phyloP scores from a whole-genome alignment of 805 yeast species.

The Ogataea parapolymorpha region DNA sequence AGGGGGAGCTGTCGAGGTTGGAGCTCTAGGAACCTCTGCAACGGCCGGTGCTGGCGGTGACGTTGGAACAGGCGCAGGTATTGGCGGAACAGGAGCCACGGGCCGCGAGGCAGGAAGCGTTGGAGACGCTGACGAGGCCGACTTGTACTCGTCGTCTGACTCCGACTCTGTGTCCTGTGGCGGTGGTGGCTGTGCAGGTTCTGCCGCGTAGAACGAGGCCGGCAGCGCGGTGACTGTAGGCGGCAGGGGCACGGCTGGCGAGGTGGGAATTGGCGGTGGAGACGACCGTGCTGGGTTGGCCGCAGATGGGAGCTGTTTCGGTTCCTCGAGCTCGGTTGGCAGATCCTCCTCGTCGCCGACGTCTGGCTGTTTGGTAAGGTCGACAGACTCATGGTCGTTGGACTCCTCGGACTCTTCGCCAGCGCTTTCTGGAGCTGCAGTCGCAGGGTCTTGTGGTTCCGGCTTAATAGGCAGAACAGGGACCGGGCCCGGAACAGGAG shows the following conservation, averaged over 20 bases:
- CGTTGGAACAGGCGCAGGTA: constrained; percentile 10
- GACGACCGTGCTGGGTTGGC: background rate
- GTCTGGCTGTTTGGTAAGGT: constrained; percentile 3
- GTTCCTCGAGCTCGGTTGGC: background rate
- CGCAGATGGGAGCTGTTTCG: background rate
- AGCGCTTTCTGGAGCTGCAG: background rate
- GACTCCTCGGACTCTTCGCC: constrained; percentile 6
- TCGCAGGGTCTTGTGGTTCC: background rate
- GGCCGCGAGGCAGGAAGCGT: constrained; percentile 14
- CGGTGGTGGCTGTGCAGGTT: background rate
- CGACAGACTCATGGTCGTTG: constrained; percentile 6
- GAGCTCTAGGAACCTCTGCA: background rate
- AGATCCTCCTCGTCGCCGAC: constrained; percentile 8
- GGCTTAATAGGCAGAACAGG: constrained; percentile 23
- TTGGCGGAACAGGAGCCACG: background rate
- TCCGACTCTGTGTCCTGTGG: background rate
- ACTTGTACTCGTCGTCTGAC: background rate
- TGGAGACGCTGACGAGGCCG: constrained; percentile 4
- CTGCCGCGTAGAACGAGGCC: background rate
- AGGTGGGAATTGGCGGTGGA: too few species aligned
- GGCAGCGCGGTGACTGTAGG: background rate
- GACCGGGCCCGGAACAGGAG: constrained; percentile 33
- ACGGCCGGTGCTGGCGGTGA: constrained; percentile 13
- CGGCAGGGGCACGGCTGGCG: background rate
- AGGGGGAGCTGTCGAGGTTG: background rate